These are phyloP conservation scores for Pyrus hybrid DNA, from an alignment of 331 rosid species.

Conservation along the genomic window DNA sequence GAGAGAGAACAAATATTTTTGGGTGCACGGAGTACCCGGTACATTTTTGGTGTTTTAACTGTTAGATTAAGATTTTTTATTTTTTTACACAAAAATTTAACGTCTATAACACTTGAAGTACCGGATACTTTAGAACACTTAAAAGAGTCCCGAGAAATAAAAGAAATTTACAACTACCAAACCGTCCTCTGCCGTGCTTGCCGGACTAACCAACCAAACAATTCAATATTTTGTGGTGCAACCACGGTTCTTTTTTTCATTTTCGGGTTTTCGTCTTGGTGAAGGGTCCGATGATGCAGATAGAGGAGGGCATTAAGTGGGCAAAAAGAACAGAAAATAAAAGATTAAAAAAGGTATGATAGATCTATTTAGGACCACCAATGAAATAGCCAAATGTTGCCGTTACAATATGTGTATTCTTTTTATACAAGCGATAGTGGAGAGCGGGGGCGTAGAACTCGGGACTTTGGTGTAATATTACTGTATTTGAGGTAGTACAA, in stretches of 20 bases:
- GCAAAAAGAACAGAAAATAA: not conserved
- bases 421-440: too few relatives aligned
- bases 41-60: too few relatives aligned
- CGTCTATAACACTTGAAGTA: too few relatives aligned
- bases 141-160: not conserved
- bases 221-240: not conserved
- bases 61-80: too few relatives aligned
- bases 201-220: not conserved
- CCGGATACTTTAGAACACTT: too few relatives aligned
- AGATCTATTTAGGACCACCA: constrained; percentile 8
- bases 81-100: too few relatives aligned
- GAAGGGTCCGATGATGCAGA: not conserved
- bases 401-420: not conserved
- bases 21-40: too few relatives aligned
- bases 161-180: not conserved
- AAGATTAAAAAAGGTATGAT: not conserved
- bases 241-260: not conserved
- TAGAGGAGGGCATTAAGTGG: not conserved
- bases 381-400: not conserved
- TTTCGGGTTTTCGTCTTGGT: not conserved
- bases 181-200: not conserved
- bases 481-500: too few relatives aligned
- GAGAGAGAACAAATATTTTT: too few relatives aligned
- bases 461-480: too few relatives aligned
- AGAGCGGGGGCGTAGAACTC: too few relatives aligned